Evolutionary conservation across 1,139 yeast genomes (phyloP), one percentile per base, ranked within the genome.

Genomic region (Sugiyamaella sp.): DNA sequence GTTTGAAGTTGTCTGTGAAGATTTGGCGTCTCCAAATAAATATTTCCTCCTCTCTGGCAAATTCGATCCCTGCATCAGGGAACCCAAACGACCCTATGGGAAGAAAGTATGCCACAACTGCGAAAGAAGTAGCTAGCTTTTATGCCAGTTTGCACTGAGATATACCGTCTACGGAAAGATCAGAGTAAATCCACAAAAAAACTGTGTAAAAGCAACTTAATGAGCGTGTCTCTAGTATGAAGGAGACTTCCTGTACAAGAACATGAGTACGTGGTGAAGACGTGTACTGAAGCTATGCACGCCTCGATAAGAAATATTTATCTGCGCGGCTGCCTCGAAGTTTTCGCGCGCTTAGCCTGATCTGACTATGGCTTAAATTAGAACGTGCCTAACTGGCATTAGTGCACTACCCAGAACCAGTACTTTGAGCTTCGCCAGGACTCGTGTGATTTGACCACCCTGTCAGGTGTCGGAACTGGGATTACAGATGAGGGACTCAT

Each of bases 1-100:
- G 9, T 39, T 38, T 29, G 37, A 43, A 41, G 37, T 29, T 4
- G 41, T 35, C 8, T 24, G 49, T 24, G 21, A 39, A n/a, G 33
- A 25, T 3, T 32, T 14, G 14, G 42, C 33, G n/a, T 44, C 50
- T 20, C 47, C 47, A 27, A 51, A 51, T 20, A 52, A 40, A 41
- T 52, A 37, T 44, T 39, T 42, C 43, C 52, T 47, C 17, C 55
- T 19, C 21, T 32, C 45, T 41, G 51, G 51, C 14, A 40, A 22
- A 40, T 32, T 25, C 27, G 48, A 49, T 49, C 49, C 49, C 20
- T 27, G 43, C 49, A 44, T 43, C 17, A 39, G 40, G 42, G 41
- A 25, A 16, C 33, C 10, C 17, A 27, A 33, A 32, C 17, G n/a
- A n/a, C n/a, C n/a, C n/a, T n/a, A n/a, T n/a, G n/a, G n/a, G n/a